phyloP scores from a whole-genome alignment of 2,329 filamentous ascomycete species.

The Elsinoe fawcettii region DNA sequence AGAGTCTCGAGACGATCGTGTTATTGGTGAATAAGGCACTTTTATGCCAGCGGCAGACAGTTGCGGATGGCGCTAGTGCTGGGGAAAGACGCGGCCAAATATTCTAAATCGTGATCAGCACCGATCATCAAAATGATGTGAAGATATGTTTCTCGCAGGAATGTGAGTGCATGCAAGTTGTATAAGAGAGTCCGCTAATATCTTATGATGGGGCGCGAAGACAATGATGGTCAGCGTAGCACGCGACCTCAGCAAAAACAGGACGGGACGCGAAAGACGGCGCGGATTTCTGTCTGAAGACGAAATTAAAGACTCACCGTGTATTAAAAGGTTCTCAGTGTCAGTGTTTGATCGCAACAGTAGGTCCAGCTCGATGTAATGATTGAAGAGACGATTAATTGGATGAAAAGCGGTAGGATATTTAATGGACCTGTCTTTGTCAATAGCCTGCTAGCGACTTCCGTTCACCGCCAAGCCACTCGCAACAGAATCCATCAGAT shows the following conservation, averaged over 20 bases:
- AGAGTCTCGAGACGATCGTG: too few species aligned
- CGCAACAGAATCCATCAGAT: neutral
- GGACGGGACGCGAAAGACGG: neutral
- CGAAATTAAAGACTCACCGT: neutral
- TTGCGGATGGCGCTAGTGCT: neutral
- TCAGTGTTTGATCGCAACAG: neutral
- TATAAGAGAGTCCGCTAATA: neutral
- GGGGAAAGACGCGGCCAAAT: neutral
- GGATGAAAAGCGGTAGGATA: too few species aligned
- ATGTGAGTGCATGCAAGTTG: neutral
- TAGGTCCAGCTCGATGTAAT: too few species aligned
- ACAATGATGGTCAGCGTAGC: neutral
- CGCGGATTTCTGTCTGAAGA: neutral
- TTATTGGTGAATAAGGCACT: too few species aligned
- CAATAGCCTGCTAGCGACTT: neutral
- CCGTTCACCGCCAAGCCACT: neutral
- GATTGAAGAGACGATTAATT: too few species aligned
- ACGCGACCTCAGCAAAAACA: neutral
- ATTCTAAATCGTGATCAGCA: neutral
- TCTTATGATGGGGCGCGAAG: neutral
- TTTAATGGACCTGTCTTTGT: too few species aligned
- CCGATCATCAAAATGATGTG: neutral
- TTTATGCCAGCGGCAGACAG: too few species aligned
- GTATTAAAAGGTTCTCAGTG: neutral
- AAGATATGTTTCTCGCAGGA: neutral